phyloP scores from a whole-genome alignment of 805 yeast genomes.

The Blastobotrys attinorum region DNA sequence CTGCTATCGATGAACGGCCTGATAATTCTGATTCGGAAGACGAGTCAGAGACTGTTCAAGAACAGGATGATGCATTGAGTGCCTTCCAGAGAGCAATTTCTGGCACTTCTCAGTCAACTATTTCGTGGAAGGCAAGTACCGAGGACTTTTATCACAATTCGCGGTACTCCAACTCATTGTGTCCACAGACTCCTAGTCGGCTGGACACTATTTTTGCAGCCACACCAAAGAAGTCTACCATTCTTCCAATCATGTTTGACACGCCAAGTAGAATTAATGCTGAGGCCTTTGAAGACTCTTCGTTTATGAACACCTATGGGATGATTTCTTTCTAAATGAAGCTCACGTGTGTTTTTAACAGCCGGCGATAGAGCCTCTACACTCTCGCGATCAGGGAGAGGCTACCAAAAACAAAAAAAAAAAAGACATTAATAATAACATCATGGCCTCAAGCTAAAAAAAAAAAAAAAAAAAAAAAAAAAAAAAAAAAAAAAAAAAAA shows the following conservation, averaged over 20 bases:
- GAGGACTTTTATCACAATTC: neutral
- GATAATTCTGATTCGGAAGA: neutral
- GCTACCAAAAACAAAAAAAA: no score
- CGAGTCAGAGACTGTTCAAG: neutral
- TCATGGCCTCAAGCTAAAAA: no score
- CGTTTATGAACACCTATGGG: neutral
- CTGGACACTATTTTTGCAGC: neutral
- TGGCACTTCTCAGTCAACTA: neutral
- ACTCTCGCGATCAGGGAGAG: no score
- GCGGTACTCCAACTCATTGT: neutral
- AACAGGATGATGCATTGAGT: neutral
- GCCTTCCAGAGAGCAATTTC: constrained; percentile 3
- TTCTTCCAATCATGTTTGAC: neutral
- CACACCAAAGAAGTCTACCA: neutral
- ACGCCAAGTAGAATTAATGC: neutral
- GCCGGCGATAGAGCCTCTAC: no score
- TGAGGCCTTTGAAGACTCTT: neutral
- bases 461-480: no score
- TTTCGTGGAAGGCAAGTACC: neutral
- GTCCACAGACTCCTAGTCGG: neutral
- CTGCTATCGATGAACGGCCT: neutral
- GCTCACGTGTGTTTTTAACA: no score
- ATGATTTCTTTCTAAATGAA: neutral
- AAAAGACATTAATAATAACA: no score
- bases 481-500: no score